Evolutionary conservation across 768 basidiomycete genomes (phyloP), one percentile per base, ranked within the genome.

Genomic region (Serendipita vermifera): DNA sequence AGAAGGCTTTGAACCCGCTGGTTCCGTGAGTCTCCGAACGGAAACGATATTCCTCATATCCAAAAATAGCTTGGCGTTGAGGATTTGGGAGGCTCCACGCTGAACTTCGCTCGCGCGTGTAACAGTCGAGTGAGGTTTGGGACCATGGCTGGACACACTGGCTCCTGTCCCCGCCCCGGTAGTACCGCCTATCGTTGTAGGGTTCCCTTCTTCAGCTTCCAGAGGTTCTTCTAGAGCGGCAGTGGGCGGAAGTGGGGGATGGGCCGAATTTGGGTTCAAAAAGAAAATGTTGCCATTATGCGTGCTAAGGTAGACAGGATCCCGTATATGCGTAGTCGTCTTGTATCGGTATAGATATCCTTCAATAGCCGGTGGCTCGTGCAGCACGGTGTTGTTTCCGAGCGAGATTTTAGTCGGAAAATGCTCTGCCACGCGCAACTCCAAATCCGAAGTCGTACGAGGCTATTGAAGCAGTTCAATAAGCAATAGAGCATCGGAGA

Each of bases 281-380:
- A 77, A 72, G 68, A 90, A 90, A 29, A 93, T 68, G 62, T 79
- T 77, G 3, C 87, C 85, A 55, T 82, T 76, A 63, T 90, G 86
- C 4, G 79, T 79, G 26, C 77, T 70, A 35, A 92, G 72, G 68
- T 91, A 93, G 13, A 84, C 62, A 2, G 79, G 75, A 7, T 51
- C 46, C 7, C 22, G 11, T 22, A 51, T 2, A n/a, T 51, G 46
- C n/a, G 46, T 51, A 9, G 24, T 29, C 22, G 46, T 9, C 59
- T 73, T 76, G 62, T 87, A 75, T 43, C 82, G 81, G 58, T 86
- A 78, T 38, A 93, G 71, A 68, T 87, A 96, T 2, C 93, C 93
- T 68, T 97, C 93, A 43, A 94, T 72, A 0, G 80, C 77, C 0
- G 83, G 81, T 1, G 93, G 93, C 62, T 93, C 88, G 32, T 77